Percentiles rank a stretch among this genome's conserved stretches.
phyloP scores from a whole-genome alignment of 208 protist species.

The Phytomonas serpens region DNA sequence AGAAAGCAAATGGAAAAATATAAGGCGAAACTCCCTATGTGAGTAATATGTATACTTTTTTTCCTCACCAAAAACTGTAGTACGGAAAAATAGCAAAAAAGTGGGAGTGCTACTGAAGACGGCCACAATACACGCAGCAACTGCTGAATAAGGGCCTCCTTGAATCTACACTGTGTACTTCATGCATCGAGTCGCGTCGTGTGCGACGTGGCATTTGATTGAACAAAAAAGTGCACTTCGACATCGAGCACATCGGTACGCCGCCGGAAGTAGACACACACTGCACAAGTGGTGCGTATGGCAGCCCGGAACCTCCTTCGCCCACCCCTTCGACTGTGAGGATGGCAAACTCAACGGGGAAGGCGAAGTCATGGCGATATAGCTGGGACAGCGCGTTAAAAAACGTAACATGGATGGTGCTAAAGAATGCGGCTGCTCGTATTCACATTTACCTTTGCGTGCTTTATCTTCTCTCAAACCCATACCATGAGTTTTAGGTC shows the following conservation, averaged over 20 bases:
- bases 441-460: not conserved
- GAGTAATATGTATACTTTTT: not conserved
- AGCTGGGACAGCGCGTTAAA: not conserved
- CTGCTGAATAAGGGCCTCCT: not conserved
- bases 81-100: slow-evolving; percentile 5
- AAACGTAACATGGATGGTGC: not conserved
- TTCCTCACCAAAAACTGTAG: not conserved
- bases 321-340: not conserved
- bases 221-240: slow-evolving; percentile 64
- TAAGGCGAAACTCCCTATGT: not conserved
- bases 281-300: slow-evolving; percentile 51
- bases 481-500: not conserved
- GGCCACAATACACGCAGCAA: not conserved
- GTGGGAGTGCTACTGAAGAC: not conserved
- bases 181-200: slow-evolving; percentile 70
- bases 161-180: slow-evolving; percentile 57
- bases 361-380: not conserved
- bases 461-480: not conserved
- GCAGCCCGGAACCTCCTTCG: not conserved
- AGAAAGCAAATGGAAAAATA: slow-evolving; percentile 1
- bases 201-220: slow-evolving; percentile 61
- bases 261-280: slow-evolving; percentile 59
- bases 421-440: not conserved
- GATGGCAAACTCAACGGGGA: not conserved
- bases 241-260: slow-evolving; percentile 63